Evolutionary conservation across 495 filamentous ascomycete species (phyloP), one percentile per base, ranked within the genome.

Genomic region (Annulohypoxylon nitens): DNA sequence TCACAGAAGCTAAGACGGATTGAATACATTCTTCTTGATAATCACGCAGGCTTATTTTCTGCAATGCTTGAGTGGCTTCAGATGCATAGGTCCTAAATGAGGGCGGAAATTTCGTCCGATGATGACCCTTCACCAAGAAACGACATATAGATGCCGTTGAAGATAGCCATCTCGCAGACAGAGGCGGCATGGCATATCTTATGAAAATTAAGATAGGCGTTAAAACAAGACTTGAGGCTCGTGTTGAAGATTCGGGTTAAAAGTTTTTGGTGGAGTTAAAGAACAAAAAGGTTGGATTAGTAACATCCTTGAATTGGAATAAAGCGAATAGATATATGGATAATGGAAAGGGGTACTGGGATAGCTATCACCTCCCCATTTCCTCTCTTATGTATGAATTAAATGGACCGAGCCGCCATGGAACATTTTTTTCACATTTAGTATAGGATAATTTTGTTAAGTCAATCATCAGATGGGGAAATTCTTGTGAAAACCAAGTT

Each of bases 1-100:
- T 79, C 2, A 98, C 75, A 61, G 94, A 87, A 2, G 84, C 79
- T 12, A 98, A 81, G 9, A 99, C 92, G 0, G 95, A 88, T 74
- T 95, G 89, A 64, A 99, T 97, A 78, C 94, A 94, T 84, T 95
- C 93, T 83, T 95, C 92, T 75, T 95, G 93, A 74, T 95, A 95
- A 64, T 90, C 80, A 59, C 93, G 90, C 39, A 96, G 87, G 57
- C 82, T 84, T 50, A 94, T 84, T 36, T 51, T 65, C 37, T 67
- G 70, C 2, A 74, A 47, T 16, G 23, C 8, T 12, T 12, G 16
- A 26, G 51, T 41, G 37, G 45, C 2, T 10, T 61, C 39, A 41
- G 70, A 55, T 53, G 78, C 69, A 83, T 47, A 61, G 78, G 71
- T 64, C 80, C 78, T 81, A 81, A 66, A 63, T 64, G 64, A 67